A percentile compares a stretch with the other conserved stretches of the same genome.
Evolutionary conservation across 352 stramenopile species (phyloP).

Genomic region (Thraustotheca clavata): DNA sequence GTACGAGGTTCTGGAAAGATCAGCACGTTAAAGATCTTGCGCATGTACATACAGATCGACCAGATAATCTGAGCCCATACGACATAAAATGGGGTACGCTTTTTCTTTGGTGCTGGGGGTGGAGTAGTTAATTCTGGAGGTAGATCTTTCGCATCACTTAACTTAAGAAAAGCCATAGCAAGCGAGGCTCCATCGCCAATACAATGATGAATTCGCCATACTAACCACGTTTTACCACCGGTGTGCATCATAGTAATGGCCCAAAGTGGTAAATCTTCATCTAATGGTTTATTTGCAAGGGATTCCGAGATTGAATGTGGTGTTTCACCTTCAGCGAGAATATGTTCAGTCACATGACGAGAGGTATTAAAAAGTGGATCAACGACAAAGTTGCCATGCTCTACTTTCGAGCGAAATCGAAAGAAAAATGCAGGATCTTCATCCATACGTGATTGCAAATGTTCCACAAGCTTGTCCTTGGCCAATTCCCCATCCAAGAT

Average conservation of each 20-base stretch:
- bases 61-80: conserved; percentile 32
- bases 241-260: conserved; percentile 58
- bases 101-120: conserved; percentile 29
- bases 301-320: conserved; percentile 56
- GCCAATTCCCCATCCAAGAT: conserved; percentile 38
- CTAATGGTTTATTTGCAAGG: conserved; percentile 57
- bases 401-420: conserved; percentile 58
- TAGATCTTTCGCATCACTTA: conserved; percentile 36
- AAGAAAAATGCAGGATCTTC: conserved; percentile 49
- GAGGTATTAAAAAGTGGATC: conserved; percentile 42
- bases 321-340: conserved; percentile 40
- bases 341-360: conserved; percentile 49
- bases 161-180: conserved; percentile 46
- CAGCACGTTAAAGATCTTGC: conserved; percentile 40
- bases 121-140: conserved; percentile 48
- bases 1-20: conserved; percentile 46
- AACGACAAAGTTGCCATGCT: conserved; percentile 44
- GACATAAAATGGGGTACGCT: conserved; percentile 25
- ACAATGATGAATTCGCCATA: conserved; percentile 73
- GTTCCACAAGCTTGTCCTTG: conserved; percentile 35
- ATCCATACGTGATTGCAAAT: conserved; percentile 40
- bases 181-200: conserved; percentile 64
- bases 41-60: conserved; percentile 50
- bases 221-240: conserved; percentile 35
- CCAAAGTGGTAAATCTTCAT: conserved; percentile 64